Conservation (phyloP, 2,329 filamentous ascomycete genomes). For the Alternaria atra region DNA sequence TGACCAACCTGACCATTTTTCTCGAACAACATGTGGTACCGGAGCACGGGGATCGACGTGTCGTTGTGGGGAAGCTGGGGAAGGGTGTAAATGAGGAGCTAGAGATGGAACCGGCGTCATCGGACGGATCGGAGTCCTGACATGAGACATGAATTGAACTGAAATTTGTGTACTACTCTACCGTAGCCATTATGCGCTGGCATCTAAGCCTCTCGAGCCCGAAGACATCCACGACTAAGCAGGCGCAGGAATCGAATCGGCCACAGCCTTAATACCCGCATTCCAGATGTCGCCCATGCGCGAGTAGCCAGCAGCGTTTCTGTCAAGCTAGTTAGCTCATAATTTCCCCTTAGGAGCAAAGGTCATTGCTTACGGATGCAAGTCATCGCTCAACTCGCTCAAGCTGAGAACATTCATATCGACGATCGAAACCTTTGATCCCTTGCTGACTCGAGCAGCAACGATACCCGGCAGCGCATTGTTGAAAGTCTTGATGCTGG, state of each 20-base stretch:
- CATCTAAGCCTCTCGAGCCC: neutral
- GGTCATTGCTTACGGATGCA: slow-evolving; percentile 35
- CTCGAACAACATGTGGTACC: slow-evolving; percentile 5
- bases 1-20: slow-evolving; percentile 7
- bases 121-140: neutral
- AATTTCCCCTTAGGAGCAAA: neutral
- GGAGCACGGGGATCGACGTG: slow-evolving; percentile 10
- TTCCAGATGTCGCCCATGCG: slow-evolving; percentile 45
- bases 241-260: slow-evolving; percentile 5
- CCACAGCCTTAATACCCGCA: slow-evolving; percentile 20
- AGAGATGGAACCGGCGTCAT: neutral
- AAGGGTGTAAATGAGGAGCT: neutral
- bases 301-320: slow-evolving; percentile 37
- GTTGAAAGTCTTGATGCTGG: slow-evolving; percentile 39
- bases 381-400: slow-evolving; percentile 34
- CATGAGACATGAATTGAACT: neutral
- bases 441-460: slow-evolving; percentile 23
- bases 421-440: slow-evolving; percentile 40
- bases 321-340: slow-evolving; percentile 8
- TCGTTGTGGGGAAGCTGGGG: neutral
- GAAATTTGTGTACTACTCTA: neutral
- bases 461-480: slow-evolving; percentile 35
- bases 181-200: neutral
- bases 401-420: slow-evolving; percentile 30
- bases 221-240: neutral